Evolutionary conservation across 176 grass and related monocot genomes (phyloP), one percentile per base, ranked within the genome.

Genomic region (Hsuehochloa calcarea): DNA sequence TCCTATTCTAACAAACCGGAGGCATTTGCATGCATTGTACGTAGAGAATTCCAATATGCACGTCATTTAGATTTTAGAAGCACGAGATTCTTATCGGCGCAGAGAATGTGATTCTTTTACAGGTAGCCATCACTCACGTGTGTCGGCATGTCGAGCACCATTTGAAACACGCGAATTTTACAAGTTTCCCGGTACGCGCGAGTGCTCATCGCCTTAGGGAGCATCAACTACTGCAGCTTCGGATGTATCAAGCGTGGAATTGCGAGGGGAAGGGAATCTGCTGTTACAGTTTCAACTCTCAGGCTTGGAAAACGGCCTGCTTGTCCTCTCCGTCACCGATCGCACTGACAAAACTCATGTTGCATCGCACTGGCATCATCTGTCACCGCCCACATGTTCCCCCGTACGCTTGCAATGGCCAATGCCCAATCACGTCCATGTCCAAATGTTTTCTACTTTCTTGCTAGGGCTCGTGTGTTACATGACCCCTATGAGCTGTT

Each of bases 301-400:
- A 1, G 15, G 31, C 51, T 56, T 77, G 74, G 74, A 61, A 61
- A 61, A 77, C 14, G 54, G 74, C 20, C 34, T 60, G 74, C 74
- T 5, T 77, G 35, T 72, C 52, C 16, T 47, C 52, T 60, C 38
- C 12, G 6, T 9, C 56, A n/a, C 46, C 26, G 62, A 35, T 10
- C 5, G 78, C 26, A 37, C 68, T 83, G 69, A 83, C 81, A 46
- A 46, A 49, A 34, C 54, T 83, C 69, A 25, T 74, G 54, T 35
- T 43, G 22, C 31, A 34, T 34, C 31, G 31, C 31, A 34, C 1
- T 34, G 2, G 31, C 54, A 11, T 44, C 8, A 10, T 4, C 23
- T 72, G 15, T 43, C 67, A 19, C 26, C 0, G 17, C 47, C 10
- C 64, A n/a, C 63, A 51, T 23, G 74, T 39, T 5, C 4, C 51